These are phyloP conservation scores for Fonsecaea monophora DNA, from an alignment of 2,329 filamentous ascomycete genomes.

Conservation along the genomic window DNA sequence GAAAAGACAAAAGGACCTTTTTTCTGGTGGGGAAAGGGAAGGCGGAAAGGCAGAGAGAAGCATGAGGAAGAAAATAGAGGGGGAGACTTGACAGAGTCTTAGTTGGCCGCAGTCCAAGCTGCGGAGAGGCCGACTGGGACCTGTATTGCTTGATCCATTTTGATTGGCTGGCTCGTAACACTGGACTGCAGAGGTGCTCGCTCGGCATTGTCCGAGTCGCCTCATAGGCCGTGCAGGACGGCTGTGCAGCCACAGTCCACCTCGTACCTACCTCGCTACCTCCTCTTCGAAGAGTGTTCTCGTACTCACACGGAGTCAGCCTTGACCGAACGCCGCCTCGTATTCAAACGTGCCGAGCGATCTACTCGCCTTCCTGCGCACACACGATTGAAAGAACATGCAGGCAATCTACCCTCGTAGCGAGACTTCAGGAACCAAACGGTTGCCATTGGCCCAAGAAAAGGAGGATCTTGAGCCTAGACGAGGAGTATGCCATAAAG, in stretches of 20 bases:
- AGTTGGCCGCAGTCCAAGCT: background rate
- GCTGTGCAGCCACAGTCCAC: constrained; percentile 12
- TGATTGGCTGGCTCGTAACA: constrained; percentile 20
- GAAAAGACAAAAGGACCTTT: constrained; percentile 25
- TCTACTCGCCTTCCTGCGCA: too few relatives aligned
- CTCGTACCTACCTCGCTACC: background rate
- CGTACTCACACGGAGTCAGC: background rate
- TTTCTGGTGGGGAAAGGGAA: constrained; percentile 11
- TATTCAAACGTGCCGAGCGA: background rate
- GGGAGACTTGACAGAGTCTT: background rate
- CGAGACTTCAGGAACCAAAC: background rate
- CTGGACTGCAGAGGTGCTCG: background rate
- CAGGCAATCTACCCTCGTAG: background rate
- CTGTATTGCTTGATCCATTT: background rate
- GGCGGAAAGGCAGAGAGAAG: background rate
- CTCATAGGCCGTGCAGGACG: background rate
- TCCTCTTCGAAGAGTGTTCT: background rate
- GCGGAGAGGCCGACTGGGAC: constrained; percentile 3
- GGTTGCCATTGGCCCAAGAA: background rate
- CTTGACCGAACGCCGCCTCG: background rate
- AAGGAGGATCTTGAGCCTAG: background rate
- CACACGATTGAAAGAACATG: background rate
- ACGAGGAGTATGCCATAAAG: background rate
- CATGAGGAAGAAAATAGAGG: too few relatives aligned
- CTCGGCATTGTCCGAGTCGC: too few relatives aligned